Evolutionary conservation across 2,329 filamentous ascomycete species (phyloP).

Genomic region (Colletotrichum lupini): DNA sequence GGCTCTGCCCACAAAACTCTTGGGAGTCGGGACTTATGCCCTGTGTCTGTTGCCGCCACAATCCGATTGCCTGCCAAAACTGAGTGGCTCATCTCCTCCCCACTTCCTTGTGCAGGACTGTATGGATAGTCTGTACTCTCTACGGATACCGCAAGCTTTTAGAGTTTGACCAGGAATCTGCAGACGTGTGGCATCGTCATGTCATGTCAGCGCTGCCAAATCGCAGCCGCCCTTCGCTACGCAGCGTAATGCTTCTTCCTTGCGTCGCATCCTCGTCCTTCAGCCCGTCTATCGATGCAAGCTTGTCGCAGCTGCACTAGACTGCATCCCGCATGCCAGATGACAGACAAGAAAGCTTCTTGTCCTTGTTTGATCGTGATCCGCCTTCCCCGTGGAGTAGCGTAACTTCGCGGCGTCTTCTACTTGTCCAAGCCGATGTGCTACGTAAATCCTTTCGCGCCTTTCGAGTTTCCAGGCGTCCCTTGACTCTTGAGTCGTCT

Average conservation of each 20-base stretch:
- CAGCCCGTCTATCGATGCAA: background rate
- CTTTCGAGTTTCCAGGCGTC: conserved; percentile 3
- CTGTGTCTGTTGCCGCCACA: conserved; percentile 1
- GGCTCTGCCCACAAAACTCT: too few species aligned
- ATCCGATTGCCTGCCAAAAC: conserved; percentile 13
- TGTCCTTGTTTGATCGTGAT: conserved; percentile 19
- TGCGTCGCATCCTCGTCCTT: background rate
- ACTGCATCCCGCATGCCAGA: conserved; percentile 1
- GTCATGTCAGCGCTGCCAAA: conserved; percentile 18
- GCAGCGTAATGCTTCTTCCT: conserved; percentile 25
- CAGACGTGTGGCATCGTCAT: conserved; percentile 15
- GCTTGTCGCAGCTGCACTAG: background rate
- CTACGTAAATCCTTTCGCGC: background rate
- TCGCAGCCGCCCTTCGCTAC: conserved; percentile 14
- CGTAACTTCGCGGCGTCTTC: background rate
- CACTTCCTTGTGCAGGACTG: background rate
- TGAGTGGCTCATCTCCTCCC: background rate
- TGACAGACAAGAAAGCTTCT: conserved; percentile 4
- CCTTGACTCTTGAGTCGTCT: background rate
- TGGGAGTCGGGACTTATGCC: background rate
- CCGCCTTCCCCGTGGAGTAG: conserved; percentile 16
- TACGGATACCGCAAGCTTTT: background rate
- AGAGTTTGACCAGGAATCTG: conserved; percentile 28
- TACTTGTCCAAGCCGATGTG: background rate
- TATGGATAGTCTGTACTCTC: background rate